Evolutionary conservation across 305 asterid species (phyloP).

Genomic region (Fraxinus baroniana): DNA sequence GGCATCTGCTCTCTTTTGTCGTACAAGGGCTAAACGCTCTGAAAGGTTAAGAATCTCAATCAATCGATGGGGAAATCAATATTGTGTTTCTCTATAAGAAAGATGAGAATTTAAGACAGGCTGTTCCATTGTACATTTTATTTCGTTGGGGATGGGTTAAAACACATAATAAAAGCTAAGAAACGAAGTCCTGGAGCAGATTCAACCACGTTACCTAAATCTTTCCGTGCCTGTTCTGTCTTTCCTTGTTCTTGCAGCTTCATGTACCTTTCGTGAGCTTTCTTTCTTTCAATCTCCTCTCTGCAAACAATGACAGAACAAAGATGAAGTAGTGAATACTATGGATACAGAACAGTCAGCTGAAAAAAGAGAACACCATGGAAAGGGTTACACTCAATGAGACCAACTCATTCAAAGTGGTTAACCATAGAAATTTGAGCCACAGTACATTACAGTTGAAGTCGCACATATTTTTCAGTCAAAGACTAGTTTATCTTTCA

Average conservation of each 20-base stretch:
- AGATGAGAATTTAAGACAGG: not conserved
- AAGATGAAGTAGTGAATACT: not conserved
- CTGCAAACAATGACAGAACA: constrained; percentile 35
- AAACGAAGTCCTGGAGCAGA: not conserved
- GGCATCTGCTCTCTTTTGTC: constrained; percentile 94
- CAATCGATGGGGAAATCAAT: not conserved
- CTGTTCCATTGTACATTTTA: not conserved
- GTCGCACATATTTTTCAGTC: not conserved
- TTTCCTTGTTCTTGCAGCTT: constrained; percentile 97
- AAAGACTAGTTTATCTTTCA: not conserved
- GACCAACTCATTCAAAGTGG: not conserved
- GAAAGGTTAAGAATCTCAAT: constrained; percentile 7
- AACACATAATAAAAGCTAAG: not conserved
- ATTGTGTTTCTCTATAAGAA: not conserved
- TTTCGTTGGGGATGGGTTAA: not conserved
- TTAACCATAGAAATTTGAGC: too few relatives aligned
- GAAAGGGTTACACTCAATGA: not conserved
- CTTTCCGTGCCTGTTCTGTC: constrained; percentile 91
- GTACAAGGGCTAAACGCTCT: constrained; percentile 89
- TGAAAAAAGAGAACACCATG: not conserved
- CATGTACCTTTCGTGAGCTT: constrained; percentile 94
- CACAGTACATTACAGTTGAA: not conserved
- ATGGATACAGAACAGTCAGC: not conserved
- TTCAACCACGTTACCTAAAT: constrained; percentile 56
- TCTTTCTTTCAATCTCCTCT: constrained; percentile 92